Base-by-base conservation (phyloP, 1,139 yeast genomes). In the Pichiaceae sp. region DNA sequence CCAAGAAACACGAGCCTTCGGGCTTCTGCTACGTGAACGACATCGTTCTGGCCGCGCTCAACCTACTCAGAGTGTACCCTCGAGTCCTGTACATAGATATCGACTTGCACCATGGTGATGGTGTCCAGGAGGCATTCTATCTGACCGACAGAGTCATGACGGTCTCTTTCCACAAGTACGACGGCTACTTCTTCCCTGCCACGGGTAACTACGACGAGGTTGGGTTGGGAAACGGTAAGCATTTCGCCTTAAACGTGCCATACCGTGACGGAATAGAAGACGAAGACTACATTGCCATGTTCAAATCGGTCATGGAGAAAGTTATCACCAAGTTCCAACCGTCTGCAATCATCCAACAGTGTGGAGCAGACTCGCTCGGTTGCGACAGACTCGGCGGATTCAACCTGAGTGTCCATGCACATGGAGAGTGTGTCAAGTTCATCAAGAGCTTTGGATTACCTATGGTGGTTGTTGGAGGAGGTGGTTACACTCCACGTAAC, bases 51-150 rank as follows among this genome's bases (percentile, higher is more conserved):
- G 95, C 96, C 16, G 89, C 91, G 42, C 76, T 91, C 49, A 95
- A 91, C 57, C 69, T 91, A 44, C 67, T 91, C 49, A 68, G 96
- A 40, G 87, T 86, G 56, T 96, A 91, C 61, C 95, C 96, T 33
- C 71, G 97, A 48, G 97, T 91, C n/a, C 68, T 91, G 48, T 91
- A 91, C 57, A 82, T 91, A 45, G 98, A 91, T 58, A 91, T 87
- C 45, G 98, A 91, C 60, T 86, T 91, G 17, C 98, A 91, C 57
- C 98, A 91, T 54, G 98, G 98, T 40, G 98, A 91, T 60, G 98
- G 97, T 45, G 98, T 91, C 23, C 96, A 91, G 60, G 97, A 91
- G 59, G 97, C 97, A 0, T 91, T 91, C 55, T 91, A 89, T 60
- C 79, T 96, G 9, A 87, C 96, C 4, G 97, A 91, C 59, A 68